Conservation (phyloP, 2,329 filamentous ascomycete species). For the Cladosporium sp. region DNA sequence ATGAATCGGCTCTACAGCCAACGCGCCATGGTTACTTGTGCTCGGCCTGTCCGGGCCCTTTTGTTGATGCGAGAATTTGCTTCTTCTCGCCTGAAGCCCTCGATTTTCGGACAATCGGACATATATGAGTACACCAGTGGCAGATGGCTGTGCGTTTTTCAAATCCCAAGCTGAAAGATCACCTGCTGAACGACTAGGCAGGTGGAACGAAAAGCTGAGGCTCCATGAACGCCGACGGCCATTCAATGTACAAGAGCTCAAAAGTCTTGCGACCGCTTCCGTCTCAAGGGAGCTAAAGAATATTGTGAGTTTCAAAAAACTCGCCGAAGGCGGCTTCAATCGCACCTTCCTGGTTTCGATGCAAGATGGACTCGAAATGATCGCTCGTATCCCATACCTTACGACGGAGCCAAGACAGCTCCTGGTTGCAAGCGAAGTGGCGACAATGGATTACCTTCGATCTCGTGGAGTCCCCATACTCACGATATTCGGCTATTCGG, state of each 20-base stretch:
- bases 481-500: conserved; percentile 16
- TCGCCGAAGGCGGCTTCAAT: conserved; percentile 24
- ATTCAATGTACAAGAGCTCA: conserved; percentile 14
- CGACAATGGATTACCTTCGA: conserved; percentile 22
- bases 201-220: conserved; percentile 17
- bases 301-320: conserved; percentile 14
- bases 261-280: background rate
- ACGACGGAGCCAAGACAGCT: conserved; percentile 16
- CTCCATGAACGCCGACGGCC: conserved; percentile 13
- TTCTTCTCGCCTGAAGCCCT: background rate
- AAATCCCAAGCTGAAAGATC: background rate
- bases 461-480: conserved; percentile 18
- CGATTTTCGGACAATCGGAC: too few relatives aligned
- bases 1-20: too few relatives aligned
- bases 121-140: conserved; percentile 18
- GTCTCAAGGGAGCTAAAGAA: conserved; percentile 2
- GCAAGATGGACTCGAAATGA: conserved; percentile 20
- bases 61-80: background rate
- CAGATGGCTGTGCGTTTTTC: conserved; percentile 17
- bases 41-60: background rate
- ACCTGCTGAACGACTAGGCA: background rate
- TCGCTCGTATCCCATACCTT: conserved; percentile 23
- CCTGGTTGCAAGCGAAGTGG: conserved; percentile 23
- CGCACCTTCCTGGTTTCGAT: conserved; percentile 19
- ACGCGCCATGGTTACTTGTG: too few relatives aligned